These are phyloP conservation scores for Hamamelis virginiana DNA, from an alignment of 164 flowering plant genomes.

Conservation along the genomic window DNA sequence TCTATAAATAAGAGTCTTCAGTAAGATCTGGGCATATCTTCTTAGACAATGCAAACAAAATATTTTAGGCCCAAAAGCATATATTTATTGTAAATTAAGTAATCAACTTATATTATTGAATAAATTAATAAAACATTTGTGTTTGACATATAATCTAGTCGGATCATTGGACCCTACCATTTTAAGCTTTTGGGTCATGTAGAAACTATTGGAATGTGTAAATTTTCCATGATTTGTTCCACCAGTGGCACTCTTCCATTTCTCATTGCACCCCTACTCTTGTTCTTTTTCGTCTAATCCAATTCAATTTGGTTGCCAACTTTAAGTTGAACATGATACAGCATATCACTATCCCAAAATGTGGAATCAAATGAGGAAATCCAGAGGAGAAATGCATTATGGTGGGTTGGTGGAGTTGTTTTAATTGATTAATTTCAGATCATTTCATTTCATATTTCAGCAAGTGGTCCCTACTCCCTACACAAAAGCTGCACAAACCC, in stretches of 20 bases:
- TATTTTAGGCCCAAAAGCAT: background rate
- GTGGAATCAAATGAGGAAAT: background rate
- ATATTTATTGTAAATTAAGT: background rate
- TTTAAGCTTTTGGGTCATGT: background rate
- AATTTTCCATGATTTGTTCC: background rate
- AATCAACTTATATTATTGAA: background rate
- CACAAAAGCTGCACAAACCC: background rate
- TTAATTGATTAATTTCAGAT: background rate
- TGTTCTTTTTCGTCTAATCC: background rate
- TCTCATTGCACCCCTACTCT: background rate
- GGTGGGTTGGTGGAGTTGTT: background rate
- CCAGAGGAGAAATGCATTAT: background rate
- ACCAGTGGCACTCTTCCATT: background rate
- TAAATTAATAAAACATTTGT: background rate
- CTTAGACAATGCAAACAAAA: background rate
- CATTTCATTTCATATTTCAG: background rate
- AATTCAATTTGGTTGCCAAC: background rate
- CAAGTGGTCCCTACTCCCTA: background rate
- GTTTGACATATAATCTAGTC: background rate
- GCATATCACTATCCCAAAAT: slow-evolving; percentile 1
- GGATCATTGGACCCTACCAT: background rate
- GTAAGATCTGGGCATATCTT: slow-evolving; percentile 11
- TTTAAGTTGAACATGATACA: background rate
- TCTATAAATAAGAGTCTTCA: slow-evolving; percentile 2
- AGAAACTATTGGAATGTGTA: background rate